phyloP scores from a whole-genome alignment of 2,329 filamentous ascomycete species.

The Fusarium fujikuroi region DNA sequence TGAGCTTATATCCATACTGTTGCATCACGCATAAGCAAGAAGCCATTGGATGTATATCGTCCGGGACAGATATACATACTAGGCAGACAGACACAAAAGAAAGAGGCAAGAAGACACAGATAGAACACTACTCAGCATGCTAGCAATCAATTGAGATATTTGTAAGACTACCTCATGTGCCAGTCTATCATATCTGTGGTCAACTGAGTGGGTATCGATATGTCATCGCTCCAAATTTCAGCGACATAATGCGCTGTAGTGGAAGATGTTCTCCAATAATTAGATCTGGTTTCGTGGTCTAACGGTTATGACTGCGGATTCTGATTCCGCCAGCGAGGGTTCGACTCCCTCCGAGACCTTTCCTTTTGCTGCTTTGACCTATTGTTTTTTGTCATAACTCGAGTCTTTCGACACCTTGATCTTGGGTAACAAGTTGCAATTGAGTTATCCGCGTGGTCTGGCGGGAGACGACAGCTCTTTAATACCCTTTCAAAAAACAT shows the following conservation, averaged over 20 bases:
- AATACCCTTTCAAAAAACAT: no score
- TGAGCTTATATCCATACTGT: background rate
- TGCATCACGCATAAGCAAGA: background rate
- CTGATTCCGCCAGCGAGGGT: constrained; percentile 46
- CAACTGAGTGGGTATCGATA: background rate
- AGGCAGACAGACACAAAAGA: background rate
- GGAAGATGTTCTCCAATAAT: background rate
- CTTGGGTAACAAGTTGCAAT: background rate
- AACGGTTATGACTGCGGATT: constrained; percentile 44
- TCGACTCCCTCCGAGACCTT: constrained; percentile 43
- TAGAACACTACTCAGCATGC: fast-evolving
- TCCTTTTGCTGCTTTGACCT: background rate
- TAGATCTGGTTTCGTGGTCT: constrained; percentile 8
- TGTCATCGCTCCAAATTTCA: fast-evolving
- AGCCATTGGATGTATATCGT: background rate
- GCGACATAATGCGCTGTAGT: background rate
- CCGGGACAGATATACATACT: no score
- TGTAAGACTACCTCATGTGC: background rate
- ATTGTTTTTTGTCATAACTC: background rate
- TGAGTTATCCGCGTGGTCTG: background rate
- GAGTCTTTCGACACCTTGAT: background rate
- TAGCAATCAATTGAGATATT: background rate
- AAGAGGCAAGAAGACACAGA: fast-evolving
- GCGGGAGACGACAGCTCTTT: no score
- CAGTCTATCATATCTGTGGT: background rate